Evolutionary conservation across 2,329 filamentous ascomycete genomes (phyloP), one percentile per base, ranked within the genome.

Genomic region (Domatiomyces catenatus): DNA sequence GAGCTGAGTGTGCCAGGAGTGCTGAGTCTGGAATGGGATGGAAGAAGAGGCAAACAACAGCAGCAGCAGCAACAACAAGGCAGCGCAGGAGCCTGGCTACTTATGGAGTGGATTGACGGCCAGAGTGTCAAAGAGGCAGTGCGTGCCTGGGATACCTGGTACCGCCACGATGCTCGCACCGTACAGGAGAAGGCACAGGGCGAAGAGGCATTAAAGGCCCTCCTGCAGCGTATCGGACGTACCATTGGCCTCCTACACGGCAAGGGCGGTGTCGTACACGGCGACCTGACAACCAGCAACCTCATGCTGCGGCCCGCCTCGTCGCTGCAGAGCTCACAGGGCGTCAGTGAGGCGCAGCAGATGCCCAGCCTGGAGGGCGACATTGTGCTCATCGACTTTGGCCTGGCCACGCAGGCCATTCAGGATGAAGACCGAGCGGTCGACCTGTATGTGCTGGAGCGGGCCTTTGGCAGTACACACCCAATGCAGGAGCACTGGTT

Each of bases 251-350:
- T 66, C 50, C 71, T 98, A 72, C 92, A 98, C 71, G 76, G 75
- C 50, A 75, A 80, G n/a, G 90, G 90, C 15, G 89, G 90, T 12
- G 78, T 96, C 50, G 81, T 94, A 52, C 92, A 98, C 70, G 92
- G 92, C 42, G 92, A 98, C 70, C 69, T 98, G 69, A 98, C 92
- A 54, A 98, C 89, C 56, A 95, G 89, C 69, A 98, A 98, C 68
- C 75, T 98, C 70, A 95, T 98, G 83, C 64, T 96, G 58, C 66
- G 78, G 53, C 18, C 10, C 8, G 2, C 43, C 3, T 12, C 8
- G 3, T 12, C 8, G 8, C 1, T 18, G 8, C 10, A 32, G 42
- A 36, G 15, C 42, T 46, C 39, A 48, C 54, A 48, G 22, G 17
- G 47, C 51, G 17, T n/a, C n/a, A n/a, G 58, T 53, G 43, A 54